A percentile compares a stretch with the other conserved stretches of the same genome.
phyloP scores from a whole-genome alignment of 2,329 filamentous ascomycete species.

The Diaporthe citrichinensis region DNA sequence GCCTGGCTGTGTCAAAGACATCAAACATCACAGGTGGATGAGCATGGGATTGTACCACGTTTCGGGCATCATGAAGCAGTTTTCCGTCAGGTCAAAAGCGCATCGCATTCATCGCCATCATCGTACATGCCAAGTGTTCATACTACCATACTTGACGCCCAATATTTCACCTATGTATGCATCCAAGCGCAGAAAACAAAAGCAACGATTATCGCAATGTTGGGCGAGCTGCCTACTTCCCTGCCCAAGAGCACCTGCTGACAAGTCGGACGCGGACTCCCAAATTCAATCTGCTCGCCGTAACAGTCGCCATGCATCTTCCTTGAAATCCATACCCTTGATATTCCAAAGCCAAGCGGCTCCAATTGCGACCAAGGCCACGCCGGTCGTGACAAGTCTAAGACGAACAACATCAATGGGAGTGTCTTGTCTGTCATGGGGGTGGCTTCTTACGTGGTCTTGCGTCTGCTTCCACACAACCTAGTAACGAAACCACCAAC shows the following conservation, averaged over 20 bases:
- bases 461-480: conserved; percentile 39
- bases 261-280: not conserved
- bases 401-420: conserved; percentile 41
- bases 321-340: not conserved
- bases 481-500: conserved; percentile 41
- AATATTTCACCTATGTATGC: not conserved
- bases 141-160: conserved; percentile 25
- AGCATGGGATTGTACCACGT: not conserved
- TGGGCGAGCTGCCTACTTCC: not conserved
- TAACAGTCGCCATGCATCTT: conserved; percentile 8
- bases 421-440: conserved; percentile 28
- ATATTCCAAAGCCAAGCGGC: conserved; percentile 33
- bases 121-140: conserved; percentile 29
- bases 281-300: conserved; percentile 3
- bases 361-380: conserved; percentile 38
- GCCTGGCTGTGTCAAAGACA: not conserved
- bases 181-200: not conserved
- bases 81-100: not conserved
- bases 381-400: conserved; percentile 41
- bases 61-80: not conserved
- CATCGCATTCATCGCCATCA: conserved; percentile 6
- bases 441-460: conserved; percentile 42
- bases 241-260: not conserved
- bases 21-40: not conserved
- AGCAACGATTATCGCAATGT: not conserved